Evolutionary conservation across 345 rosid genomes (phyloP).

Genomic region (Aethionema arabicum): DNA sequence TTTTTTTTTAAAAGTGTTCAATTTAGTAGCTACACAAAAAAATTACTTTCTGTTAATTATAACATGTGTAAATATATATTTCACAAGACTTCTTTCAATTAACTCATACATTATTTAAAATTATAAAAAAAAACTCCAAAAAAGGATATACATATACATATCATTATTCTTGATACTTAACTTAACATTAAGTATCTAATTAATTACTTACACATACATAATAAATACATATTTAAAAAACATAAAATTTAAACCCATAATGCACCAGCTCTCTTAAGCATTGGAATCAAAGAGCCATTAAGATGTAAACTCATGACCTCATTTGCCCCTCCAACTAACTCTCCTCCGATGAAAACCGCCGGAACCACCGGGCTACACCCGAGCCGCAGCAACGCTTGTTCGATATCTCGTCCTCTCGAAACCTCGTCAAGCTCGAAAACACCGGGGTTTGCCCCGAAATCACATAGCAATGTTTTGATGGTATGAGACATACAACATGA

Average conservation of each 20-base stretch:
- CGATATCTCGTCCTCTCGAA: slow-evolving; percentile 62
- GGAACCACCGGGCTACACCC: slow-evolving; percentile 76
- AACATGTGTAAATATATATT: too few relatives aligned
- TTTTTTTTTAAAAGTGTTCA: too few relatives aligned
- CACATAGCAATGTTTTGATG: slow-evolving; percentile 63
- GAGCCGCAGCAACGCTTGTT: slow-evolving; percentile 67
- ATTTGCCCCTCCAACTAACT: slow-evolving; percentile 80
- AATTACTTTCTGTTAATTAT: too few relatives aligned
- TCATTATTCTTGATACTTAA: slow-evolving; percentile 25
- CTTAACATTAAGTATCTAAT: slow-evolving; percentile 30
- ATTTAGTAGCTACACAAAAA: too few relatives aligned
- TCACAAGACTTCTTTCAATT: too few relatives aligned
- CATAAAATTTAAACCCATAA: slow-evolving; percentile 69
- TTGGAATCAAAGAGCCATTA: slow-evolving; percentile 63
- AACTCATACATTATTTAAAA: too few relatives aligned
- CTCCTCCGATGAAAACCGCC: slow-evolving; percentile 73
- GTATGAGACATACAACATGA: slow-evolving; percentile 81
- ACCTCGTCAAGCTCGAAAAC: slow-evolving; percentile 77
- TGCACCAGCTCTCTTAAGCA: slow-evolving; percentile 80
- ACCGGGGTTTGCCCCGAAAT: slow-evolving; percentile 70
- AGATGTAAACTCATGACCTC: slow-evolving; percentile 91
- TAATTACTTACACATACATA: not conserved
- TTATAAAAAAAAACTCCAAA: too few relatives aligned
- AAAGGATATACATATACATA: too few relatives aligned
- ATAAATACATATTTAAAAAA: too few relatives aligned